phyloP scores from a whole-genome alignment of 2,329 filamentous ascomycete species.

The Hypoxylon sp. region DNA sequence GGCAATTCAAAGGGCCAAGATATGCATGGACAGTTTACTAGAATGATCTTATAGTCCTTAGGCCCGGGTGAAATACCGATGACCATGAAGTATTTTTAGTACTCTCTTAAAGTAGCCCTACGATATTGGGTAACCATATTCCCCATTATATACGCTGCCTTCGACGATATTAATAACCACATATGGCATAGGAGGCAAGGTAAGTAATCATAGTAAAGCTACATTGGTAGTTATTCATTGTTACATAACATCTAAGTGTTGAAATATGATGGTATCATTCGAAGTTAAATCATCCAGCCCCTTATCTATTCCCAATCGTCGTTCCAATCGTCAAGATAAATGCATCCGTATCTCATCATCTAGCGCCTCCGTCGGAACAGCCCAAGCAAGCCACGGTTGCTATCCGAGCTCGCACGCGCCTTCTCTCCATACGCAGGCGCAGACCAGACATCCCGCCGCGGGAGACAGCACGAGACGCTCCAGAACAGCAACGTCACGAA shows the following conservation, averaged over 20 bases:
- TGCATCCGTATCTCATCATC: neutral
- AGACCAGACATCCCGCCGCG: constrained; percentile 1
- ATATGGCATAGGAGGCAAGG: too few relatives aligned
- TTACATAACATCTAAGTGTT: neutral
- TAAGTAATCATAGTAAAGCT: too few relatives aligned
- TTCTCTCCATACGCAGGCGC: constrained; percentile 14
- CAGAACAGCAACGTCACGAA: constrained; percentile 52
- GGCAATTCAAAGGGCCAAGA: too few relatives aligned
- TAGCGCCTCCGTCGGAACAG: constrained; percentile 24
- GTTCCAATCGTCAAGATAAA: neutral
- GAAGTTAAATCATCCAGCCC: neutral
- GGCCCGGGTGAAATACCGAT: too few relatives aligned
- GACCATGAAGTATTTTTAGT: too few relatives aligned
- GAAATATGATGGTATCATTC: neutral
- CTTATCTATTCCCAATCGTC: neutral
- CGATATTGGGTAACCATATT: too few relatives aligned
- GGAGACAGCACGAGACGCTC: constrained; percentile 40
- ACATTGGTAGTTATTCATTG: too few relatives aligned
- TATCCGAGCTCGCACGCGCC: constrained; percentile 15
- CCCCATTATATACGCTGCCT: too few relatives aligned
- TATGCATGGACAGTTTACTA: too few relatives aligned
- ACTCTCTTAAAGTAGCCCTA: too few relatives aligned
- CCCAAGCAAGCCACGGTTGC: constrained; percentile 25
- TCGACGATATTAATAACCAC: too few relatives aligned
- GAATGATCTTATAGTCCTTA: too few relatives aligned